A percentile compares a stretch with the other conserved stretches of the same genome.
Conservation (phyloP, 495 filamentous ascomycete species). For the Lophium mytilinum region DNA sequence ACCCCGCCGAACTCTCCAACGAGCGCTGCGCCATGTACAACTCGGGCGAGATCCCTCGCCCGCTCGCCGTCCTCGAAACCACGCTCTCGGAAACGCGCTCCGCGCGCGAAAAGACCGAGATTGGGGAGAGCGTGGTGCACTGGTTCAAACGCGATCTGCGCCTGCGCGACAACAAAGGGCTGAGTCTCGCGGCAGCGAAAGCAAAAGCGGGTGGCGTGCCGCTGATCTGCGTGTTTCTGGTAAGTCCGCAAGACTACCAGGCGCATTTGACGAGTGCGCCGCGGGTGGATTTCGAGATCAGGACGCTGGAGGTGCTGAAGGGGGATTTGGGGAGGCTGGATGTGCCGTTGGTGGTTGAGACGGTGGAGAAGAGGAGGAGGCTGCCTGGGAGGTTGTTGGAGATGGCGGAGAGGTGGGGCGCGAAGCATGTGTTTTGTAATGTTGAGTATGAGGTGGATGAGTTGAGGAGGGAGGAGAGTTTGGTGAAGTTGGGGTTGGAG, state of each 20-base stretch:
- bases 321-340: conserved; percentile 58
- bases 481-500: conserved; percentile 52
- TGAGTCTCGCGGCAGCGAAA: conserved; percentile 57
- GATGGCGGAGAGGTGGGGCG: conserved; percentile 64
- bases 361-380: conserved; percentile 53
- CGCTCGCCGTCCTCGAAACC: conserved; percentile 43
- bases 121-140: conserved; percentile 65
- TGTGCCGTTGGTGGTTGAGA: conserved; percentile 75
- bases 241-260: conserved; percentile 81
- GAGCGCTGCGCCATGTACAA: conserved; percentile 65
- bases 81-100: conserved; percentile 24
- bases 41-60: conserved; percentile 54
- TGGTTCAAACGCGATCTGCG: conserved; percentile 89
- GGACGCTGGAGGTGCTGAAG: conserved; percentile 58
- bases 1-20: conserved; percentile 78
- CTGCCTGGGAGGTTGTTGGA: conserved; percentile 60
- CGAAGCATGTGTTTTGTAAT: conserved; percentile 63
- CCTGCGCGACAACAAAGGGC: conserved; percentile 61
- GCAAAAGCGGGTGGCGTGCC: conserved; percentile 57
- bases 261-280: conserved; percentile 68
- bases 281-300: conserved; percentile 71
- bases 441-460: conserved; percentile 77
- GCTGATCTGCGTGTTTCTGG: conserved; percentile 66
- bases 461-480: conserved; percentile 58
- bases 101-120: conserved; percentile 31